Percentiles rank a stretch among this genome's conserved stretches.
phyloP scores from a whole-genome alignment of 768 basidiomycete genomes.

The Agaricus subrufescens region DNA sequence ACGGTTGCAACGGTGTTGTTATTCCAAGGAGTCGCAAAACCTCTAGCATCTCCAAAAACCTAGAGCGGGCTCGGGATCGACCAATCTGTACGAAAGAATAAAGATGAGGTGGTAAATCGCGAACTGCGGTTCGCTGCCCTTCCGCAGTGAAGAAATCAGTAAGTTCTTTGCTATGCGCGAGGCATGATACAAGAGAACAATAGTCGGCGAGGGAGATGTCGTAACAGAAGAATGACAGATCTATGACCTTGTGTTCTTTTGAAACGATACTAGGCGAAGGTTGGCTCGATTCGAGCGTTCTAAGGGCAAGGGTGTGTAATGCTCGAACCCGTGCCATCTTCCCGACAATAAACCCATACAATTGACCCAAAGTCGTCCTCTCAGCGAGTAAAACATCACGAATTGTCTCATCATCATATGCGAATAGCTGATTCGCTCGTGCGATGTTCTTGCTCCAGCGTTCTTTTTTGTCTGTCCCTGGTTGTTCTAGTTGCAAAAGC shows the following conservation, averaged over 20 bases:
- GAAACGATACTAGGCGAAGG: constrained; percentile 46
- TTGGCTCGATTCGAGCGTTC: constrained; percentile 36
- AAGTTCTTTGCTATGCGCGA: constrained; percentile 55
- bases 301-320: constrained; percentile 54
- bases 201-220: constrained; percentile 65
- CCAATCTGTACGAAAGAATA: constrained; percentile 52
- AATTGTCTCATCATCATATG: constrained; percentile 47
- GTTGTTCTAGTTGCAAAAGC: constrained; percentile 42
- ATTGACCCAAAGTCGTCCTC: constrained; percentile 61
- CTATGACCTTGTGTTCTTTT: constrained; percentile 48
- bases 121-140: constrained; percentile 45
- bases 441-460: constrained; percentile 40
- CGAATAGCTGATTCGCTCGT: constrained; percentile 48
- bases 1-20: constrained; percentile 50
- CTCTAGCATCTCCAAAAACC: constrained; percentile 59
- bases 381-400: constrained; percentile 66
- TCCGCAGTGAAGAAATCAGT: constrained; percentile 43
- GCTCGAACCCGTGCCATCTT: constrained; percentile 59
- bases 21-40: constrained; percentile 55
- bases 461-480: constrained; percentile 34
- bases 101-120: constrained; percentile 48
- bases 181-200: constrained; percentile 56
- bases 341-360: constrained; percentile 72
- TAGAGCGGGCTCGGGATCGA: constrained; percentile 50
- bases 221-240: constrained; percentile 54